Evolutionary conservation across 192 early-diverging fungal species (phyloP).

Genomic region (Coemansia aciculifera): DNA sequence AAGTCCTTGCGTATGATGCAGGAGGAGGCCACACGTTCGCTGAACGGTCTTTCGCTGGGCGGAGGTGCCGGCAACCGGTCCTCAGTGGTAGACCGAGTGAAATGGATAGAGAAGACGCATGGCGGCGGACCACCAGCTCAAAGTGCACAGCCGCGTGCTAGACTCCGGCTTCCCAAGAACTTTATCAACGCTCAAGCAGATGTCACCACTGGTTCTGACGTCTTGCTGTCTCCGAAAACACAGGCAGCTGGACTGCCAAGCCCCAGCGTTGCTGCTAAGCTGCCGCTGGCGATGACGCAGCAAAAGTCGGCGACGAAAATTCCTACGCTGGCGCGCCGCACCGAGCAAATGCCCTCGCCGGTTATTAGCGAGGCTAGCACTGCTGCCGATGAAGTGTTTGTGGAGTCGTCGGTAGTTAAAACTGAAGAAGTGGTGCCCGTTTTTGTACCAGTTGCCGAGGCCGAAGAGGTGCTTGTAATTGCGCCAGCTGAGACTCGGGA

Average conservation of each 20-base stretch:
- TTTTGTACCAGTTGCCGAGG: neutral
- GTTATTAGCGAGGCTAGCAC: constrained; percentile 36
- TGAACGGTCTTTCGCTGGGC: constrained; percentile 10
- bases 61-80: constrained; percentile 18
- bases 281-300: constrained; percentile 6
- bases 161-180: constrained; percentile 36
- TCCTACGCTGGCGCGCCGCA: constrained; percentile 3
- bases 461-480: neutral
- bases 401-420: neutral
- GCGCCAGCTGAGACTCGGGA: neutral
- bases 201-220: neutral
- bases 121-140: constrained; percentile 10
- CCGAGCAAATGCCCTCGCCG: constrained; percentile 27
- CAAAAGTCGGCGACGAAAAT: neutral
- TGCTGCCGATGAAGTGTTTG: constrained; percentile 1
- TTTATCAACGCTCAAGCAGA: constrained; percentile 10
- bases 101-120: constrained; percentile 51
- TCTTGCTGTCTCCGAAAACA: neutral
- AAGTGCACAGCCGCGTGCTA: constrained; percentile 13
- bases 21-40: neutral
- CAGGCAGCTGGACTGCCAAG: neutral
- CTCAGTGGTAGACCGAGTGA: constrained; percentile 47
- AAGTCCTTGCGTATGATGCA: neutral
- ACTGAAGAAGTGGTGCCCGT: neutral
- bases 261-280: neutral